Evolutionary conservation across 2,329 filamentous ascomycete genomes (phyloP), one percentile per base, ranked within the genome.

Genomic region (Claviceps humidiphila): DNA sequence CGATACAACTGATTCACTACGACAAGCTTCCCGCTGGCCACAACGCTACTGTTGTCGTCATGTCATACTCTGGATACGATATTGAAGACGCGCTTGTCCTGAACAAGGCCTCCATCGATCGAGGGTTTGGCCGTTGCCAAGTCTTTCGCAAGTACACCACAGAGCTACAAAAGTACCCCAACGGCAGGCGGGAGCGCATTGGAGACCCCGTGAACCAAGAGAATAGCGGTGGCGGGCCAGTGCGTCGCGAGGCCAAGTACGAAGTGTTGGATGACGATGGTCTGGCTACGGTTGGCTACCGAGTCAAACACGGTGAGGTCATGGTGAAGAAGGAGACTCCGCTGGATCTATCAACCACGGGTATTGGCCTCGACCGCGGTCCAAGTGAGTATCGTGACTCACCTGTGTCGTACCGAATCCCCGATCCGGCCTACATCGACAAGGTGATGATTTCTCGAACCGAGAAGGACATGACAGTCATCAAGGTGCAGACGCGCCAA

Each of bases 41-140:
- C 64, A 97, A 96, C 56, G 94, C 93, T 4, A 95, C 88, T 1
- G 93, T 98, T 26, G 93, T 95, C 5, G 93, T 98, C 70, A 98
- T 98, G 93, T 97, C 90, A 48, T 98, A 93, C 70, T 97, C 91
- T 11, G 93, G 93, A 24, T 98, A 98, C 70, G 93, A 98, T 81
- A 98, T 98, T 60, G 93, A 98, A 74, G 93, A 98, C 75, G 93
- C 93, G 9, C 76, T 98, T 17, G 91, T 98, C 2, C 68, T 98
- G 55, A 98, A 98, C 74, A 97, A 96, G 72, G 90, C 89, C 9
- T 96, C 90, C 0, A 84, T 89, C 54, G 94, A 98, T 61, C 81
- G 93, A 61, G 94, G 93, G 4, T 98, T 97, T 62, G 94, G 93
- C 46, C 84, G 93, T 40, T 97, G 93, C 63, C 94, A 98, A 64